Evolutionary conservation across 352 stramenopile genomes (phyloP), one percentile per base, ranked within the genome.

Genomic region (Pythium folliculosum): DNA sequence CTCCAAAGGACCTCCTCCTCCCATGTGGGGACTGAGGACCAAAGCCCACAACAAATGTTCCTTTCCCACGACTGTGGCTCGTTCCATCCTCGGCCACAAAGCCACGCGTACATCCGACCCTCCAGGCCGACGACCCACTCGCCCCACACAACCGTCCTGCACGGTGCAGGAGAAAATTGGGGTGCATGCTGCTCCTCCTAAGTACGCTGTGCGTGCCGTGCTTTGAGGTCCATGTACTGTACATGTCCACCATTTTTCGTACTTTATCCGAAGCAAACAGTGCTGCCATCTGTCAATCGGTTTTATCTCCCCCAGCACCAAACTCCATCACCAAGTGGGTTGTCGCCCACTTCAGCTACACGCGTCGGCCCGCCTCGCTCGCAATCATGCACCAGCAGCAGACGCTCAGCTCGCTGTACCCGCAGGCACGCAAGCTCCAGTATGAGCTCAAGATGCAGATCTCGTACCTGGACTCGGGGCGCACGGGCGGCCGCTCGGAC

Each of bases 391-490:
- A 69, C 43, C 59, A 69, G 50, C 65, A 63, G 27, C 75, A 82
- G 65, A 86, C 84, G 68, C 74, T 92, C 44, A 78, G 83, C 56
- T 80, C 84, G 69, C 79, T 95, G 65, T 92, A 92, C 54, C 83
- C 85, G 23, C 86, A 91, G 73, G 86, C 84, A 23, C 77, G 84
- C 43, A 95, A 95, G 74, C 77, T 93, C 45, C 85, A 93, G 70
- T 95, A 92, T 71, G 87, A 95, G 70, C 82, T 95, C 65, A 95
- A 95, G 77, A 93, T 92, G 82, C 87, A 95, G 73, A 85, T 95
- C 67, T 91, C 81, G 66, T 95, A 94, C 71, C 52, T 95, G 49
- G 87, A 95, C 62, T 88, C 82, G 7, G 78, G 80, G 0, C 78
- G 76, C 32, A 80, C 68, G 25, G 80, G 79, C 43, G 78, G 75